These are phyloP conservation scores for Chaetomium globosum DNA, from an alignment of 2,329 filamentous ascomycete species.

Conservation along the genomic window DNA sequence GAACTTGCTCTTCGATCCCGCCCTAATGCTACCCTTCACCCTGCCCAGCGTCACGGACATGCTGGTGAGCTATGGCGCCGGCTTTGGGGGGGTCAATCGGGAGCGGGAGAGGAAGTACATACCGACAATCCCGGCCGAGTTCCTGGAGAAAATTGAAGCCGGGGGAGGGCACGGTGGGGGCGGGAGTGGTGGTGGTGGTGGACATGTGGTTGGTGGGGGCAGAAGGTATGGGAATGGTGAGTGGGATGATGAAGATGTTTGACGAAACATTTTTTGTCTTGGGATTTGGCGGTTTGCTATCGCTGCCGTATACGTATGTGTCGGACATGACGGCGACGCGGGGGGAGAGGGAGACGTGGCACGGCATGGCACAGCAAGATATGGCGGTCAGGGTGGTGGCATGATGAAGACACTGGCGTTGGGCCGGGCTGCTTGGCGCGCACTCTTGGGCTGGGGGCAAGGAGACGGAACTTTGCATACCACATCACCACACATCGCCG, in stretches of 20 bases:
- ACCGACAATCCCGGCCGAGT: slow-evolving; percentile 90
- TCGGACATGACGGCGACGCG: not conserved
- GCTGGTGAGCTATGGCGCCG: slow-evolving; percentile 91
- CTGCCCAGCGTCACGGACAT: slow-evolving; percentile 96
- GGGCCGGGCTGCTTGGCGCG: not conserved
- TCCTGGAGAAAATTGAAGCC: slow-evolving; percentile 80
- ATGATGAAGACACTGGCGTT: not conserved
- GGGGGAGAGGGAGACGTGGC: not conserved
- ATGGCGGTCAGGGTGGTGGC: not conserved
- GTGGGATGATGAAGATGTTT: slow-evolving; percentile 59
- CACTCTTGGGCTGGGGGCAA: not conserved
- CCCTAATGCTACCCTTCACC: slow-evolving; percentile 91
- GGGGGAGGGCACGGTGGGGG: slow-evolving; percentile 46
- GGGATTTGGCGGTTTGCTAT: not conserved
- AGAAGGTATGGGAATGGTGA: slow-evolving; percentile 66
- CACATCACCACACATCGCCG: not conserved
- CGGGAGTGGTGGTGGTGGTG: slow-evolving; percentile 3
- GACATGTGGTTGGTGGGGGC: slow-evolving; percentile 28
- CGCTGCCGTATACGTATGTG: not conserved
- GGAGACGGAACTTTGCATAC: not conserved
- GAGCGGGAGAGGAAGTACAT: slow-evolving; percentile 95
- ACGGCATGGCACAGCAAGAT: not conserved
- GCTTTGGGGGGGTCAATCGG: slow-evolving; percentile 87
- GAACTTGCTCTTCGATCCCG: slow-evolving; percentile 80
- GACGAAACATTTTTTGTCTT: not conserved